Percentiles rank a stretch among this genome's conserved stretches.
phyloP scores from a whole-genome alignment of 2,329 filamentous ascomycete species.

The Xylariaceae sp. region DNA sequence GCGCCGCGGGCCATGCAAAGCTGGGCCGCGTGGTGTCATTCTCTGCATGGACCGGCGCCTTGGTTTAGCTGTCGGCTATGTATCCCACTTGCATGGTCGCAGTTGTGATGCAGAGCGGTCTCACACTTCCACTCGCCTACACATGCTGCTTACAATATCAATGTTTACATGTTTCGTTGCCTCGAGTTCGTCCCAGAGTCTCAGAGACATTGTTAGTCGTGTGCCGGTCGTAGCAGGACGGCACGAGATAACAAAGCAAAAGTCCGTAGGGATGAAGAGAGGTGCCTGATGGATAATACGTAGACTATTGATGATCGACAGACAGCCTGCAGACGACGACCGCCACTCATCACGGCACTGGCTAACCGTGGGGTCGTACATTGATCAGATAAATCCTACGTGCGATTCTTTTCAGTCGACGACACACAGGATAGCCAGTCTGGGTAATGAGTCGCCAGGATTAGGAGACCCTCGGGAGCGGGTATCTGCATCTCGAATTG shows the following conservation, averaged over 20 bases:
- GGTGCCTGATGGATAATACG: neutral
- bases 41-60: neutral
- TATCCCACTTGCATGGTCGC: neutral
- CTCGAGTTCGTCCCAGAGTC: no score
- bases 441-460: neutral
- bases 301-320: slow-evolving; percentile 14
- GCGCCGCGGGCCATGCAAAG: slow-evolving; percentile 5
- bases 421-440: neutral
- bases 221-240: no score
- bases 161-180: no score
- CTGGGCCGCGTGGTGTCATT: slow-evolving; percentile 7
- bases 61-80: neutral
- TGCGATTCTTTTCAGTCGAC: neutral
- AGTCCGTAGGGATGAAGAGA: neutral
- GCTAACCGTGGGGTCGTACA: neutral
- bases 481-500: slow-evolving; percentile 10
- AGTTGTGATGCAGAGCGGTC: neutral
- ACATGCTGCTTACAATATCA: neutral
- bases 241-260: no score
- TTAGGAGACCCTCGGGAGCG: neutral
- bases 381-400: slow-evolving; percentile 4
- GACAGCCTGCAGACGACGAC: slow-evolving; percentile 3
- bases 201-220: no score
- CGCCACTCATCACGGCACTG: slow-evolving; percentile 12
- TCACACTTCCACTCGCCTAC: neutral